phyloP scores from a whole-genome alignment of 306 rosid species.

The Sicyos edulis region DNA sequence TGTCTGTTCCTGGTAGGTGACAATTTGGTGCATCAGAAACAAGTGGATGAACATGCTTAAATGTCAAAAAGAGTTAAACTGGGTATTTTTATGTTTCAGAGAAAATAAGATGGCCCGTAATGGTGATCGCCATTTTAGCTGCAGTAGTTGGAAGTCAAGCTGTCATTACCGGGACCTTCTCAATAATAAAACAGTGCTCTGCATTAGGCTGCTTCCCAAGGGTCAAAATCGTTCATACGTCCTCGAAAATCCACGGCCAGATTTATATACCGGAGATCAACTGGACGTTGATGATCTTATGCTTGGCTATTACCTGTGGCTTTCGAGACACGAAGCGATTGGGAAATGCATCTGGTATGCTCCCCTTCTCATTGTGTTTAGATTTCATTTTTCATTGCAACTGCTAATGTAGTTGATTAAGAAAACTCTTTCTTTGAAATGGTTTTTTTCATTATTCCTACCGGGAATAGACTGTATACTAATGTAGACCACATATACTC shows the following conservation, averaged over 20 bases:
- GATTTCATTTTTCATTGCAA: background rate
- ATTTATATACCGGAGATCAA: slow-evolving; percentile 93
- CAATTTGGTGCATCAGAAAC: slow-evolving; percentile 13
- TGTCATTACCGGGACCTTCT: slow-evolving; percentile 86
- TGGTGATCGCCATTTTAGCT: slow-evolving; percentile 86
- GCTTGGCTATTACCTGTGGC: slow-evolving; percentile 77
- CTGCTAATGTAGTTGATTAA: background rate
- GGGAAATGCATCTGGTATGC: slow-evolving; percentile 84
- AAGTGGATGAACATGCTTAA: background rate
- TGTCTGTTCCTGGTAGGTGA: slow-evolving; percentile 83
- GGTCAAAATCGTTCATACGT: slow-evolving; percentile 79
- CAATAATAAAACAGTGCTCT: slow-evolving; percentile 90
- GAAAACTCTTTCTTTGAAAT: background rate
- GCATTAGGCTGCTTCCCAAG: slow-evolving; percentile 84
- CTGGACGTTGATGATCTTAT: slow-evolving; percentile 80
- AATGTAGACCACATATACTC: background rate
- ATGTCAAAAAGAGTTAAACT: background rate
- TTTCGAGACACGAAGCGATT: slow-evolving; percentile 93
- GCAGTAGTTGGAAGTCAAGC: slow-evolving; percentile 99
- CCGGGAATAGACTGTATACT: background rate
- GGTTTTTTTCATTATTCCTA: background rate
- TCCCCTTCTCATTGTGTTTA: background rate
- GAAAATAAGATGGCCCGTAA: slow-evolving; percentile 82
- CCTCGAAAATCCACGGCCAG: slow-evolving; percentile 86
- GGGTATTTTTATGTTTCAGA: slow-evolving; percentile 31